Evolutionary conservation across 2,329 filamentous ascomycete genomes (phyloP), one percentile per base, ranked within the genome.

Genomic region (Fonsecaea multimorphosa): DNA sequence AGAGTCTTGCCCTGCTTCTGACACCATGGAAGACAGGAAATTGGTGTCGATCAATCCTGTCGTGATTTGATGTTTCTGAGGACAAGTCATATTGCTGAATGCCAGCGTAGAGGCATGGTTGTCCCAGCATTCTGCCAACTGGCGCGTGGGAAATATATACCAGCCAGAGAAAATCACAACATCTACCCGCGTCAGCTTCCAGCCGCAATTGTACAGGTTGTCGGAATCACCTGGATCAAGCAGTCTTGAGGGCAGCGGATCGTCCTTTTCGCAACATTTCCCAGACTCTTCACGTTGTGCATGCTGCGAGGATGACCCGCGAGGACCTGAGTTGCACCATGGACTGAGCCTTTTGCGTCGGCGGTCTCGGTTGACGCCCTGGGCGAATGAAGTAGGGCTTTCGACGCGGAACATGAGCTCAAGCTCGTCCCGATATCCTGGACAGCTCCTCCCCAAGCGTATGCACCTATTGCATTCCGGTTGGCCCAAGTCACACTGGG

Each of bases 391-490:
- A 19, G 54, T 24, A 14, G 49, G 44, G 54, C 60, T 74, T 40
- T 75, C 72, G 54, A 76, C 72, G 22, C 72, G 73, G 59, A 76
- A 76, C 27, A 76, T 56, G 0, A 76, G 67, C 12, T 75, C 73
- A 71, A 73, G 75, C 69, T 74, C 71, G 66, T 75, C 73, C 24
- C 75, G 74, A 63, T 76, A 76, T 0, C 74, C 75, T 11, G 69
- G 66, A 56, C 74, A 76, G 49, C 49, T 56, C 55, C 73, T 72
- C 8, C 67, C 68, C 7, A 69, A 49, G 12, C 72, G 73, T 55
- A 67, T 66, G 57, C 75, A 76, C 46, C 66, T 56, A 6, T 63
- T 38, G 52, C 68, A 70, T 59, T 68, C 68, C 44, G 68, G 68
- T 24, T 57, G 64, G 16, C n/a, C 38, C 34, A 70, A 58, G 24